Evolutionary conservation across 108 stramenopile genomes (phyloP), one percentile per base, ranked within the genome.

Genomic region (Bacterosira constricta): DNA sequence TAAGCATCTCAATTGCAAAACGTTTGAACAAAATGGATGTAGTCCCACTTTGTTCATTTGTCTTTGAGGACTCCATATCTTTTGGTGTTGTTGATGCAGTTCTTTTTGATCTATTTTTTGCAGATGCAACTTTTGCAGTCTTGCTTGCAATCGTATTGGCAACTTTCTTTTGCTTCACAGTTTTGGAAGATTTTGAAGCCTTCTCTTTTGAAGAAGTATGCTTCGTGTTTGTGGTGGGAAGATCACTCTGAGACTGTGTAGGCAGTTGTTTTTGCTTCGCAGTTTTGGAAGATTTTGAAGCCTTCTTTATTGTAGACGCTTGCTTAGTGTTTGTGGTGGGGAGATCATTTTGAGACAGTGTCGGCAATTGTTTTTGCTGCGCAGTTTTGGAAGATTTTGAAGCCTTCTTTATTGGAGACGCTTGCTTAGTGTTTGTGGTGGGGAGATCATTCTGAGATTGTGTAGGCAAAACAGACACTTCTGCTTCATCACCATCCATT

Each of bases 1-100:
- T 69, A 7, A 77, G 18, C 34, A 70, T 68, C 49, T 77, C 77
- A 39, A 77, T 26, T 18, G 64, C 21, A n/a, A 70, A 25, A 10
- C 44, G 27, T 32, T 61, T 71, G 46, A 71, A 27, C 31, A 71
- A n/a, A 51, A 49, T 39, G 8, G 31, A 34, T 17, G 12, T 17
- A 39, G 44, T 49, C 6, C 12, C 21, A 0, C 20, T 21, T 29
- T 60, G 38, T 9, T 36, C 59, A 26, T 35, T 15, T 38, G 29
- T 39, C n/a, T 39, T 50, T 50, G 70, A 15, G 2, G 35, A 0
- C 65, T 53, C 26, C 23, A 32, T 32, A 23, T 11, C 39, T 26
- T 25, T 1, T 25, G 13, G 27, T 18, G 60, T 42, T 8, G 25
- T 44, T 41, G 21, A 41, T 12, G 11, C 17, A 5, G 23, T 4